Base-by-base conservation (phyloP, 1,284 basidiomycete genomes). In the Takashimella tepidaria region DNA sequence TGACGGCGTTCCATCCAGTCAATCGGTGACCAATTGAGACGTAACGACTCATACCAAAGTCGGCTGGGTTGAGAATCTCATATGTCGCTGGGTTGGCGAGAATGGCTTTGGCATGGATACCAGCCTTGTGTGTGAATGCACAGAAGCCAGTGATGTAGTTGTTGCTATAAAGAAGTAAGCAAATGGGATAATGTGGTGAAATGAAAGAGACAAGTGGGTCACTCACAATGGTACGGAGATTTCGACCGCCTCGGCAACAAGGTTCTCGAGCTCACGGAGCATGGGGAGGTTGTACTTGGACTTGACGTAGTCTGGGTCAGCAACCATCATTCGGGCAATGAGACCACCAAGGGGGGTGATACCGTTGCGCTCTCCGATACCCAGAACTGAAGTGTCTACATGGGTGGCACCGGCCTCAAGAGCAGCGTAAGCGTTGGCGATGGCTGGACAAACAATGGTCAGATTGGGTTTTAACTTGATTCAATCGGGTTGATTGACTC, bases 111-210 rank as follows among this genome's bases (percentile, higher is more conserved):
- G 96, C 96, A 77, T 99, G 96, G 66, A 99, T 99, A 76, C 96
- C 96, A 26, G 96, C 96, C 86, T 99, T 98, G 86, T 98, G 96
- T 23, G 96, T 99, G 80, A 99, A 99, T 19, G 96, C 96, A 74
- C 96, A 98, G 80, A 98, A 98, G 25, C 96, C 96, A 53, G 81
- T 83, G 66, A 83, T 81, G 71, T 81, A 80, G 77, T 78, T 79
- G 73, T 75, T 76, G 67, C 67, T 67, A 49, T n/a, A 16, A 20
- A 16, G 49, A 8, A 27, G 45, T 42, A n/a, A 50, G 27, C 37
- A 5, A 11, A 22, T 16, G 31, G 16, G 31, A 37, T 37, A 16
- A 8, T 37, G 40, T 8, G 26, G 26, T 27, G 8, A 21, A 11
- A 4, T 16, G 21, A 27, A 45, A 11, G 23, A 47, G 25, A 49